Base-by-base conservation (phyloP, 768 basidiomycete species). In the Lactarius pseudohatsudake region DNA sequence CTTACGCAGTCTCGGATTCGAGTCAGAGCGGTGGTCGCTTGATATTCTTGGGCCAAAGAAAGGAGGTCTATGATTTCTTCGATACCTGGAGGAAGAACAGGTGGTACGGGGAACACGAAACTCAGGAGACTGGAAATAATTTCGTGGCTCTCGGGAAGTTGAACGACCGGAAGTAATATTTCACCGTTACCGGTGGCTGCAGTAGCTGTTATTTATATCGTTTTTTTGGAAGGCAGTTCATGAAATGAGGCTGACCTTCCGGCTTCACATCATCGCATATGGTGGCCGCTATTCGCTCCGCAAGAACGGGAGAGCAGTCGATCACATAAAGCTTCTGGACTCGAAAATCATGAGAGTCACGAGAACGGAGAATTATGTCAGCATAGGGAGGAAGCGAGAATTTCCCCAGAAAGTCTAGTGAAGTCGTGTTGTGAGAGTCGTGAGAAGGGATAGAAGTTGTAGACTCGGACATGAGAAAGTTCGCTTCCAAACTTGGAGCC, bases 221-320 rank as follows among this genome's bases (percentile, higher is more conserved):
- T 32, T 32, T 8, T 45, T 18, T 18, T 13, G 13, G 13, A 38
- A n/a, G 45, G 45, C 3, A n/a, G 10, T 47, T 22, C 9, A 1
- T 47, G 45, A 10, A 13, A 11, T 22, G 9, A 47, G n/a, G 45
- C 45, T 22, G n/a, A 47, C 45, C 45, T 22, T 47, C 11, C 3
- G 45, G n/a, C n/a, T 4, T 9, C 4, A 11, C n/a, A 4, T 3
- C n/a, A 1, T 11, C 3, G n/a, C 10, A 22, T 22, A 10, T n/a
- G 20, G 45, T 4, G 45, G 45, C n/a, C 9, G n/a, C 4, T 47
- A 47, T 22, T 22, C 9, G 45, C 4, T n/a, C 45, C 1, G 20
- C 69, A 63, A 83, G 77, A 5, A 65, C 22, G 11, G 59, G 50
- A n/a, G 64, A 60, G 53, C 32, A 56, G 38, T 65, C 41, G 16